Base-by-base conservation (phyloP, 257 asterid species). In the Solanum sejunctum region DNA sequence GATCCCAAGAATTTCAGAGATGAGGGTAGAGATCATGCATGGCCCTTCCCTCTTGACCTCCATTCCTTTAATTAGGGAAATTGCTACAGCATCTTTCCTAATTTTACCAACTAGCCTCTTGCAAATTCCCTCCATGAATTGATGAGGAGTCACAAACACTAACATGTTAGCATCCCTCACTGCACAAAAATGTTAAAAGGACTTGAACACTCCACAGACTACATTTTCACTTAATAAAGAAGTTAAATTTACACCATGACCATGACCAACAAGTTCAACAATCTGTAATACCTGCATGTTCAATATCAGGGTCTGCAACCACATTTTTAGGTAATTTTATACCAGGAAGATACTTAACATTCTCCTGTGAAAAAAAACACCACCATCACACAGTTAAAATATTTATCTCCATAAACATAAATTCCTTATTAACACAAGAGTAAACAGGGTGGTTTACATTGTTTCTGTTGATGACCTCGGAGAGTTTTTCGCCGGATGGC, bases 41-140 rank as follows among this genome's bases (percentile, higher is more conserved):
- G 98, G 98, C 67, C 99, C 99, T 86, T 95, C 99, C 92, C 47
- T 91, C 93, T 93, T 95, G 63, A 95, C 97, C 87, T 95, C 97
- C 99, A 95, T 95, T 72, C 94, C 98, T 89, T 95, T 95, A 39
- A 92, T 92, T 20, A 95, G 89, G 15, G 98, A 95, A 84, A 95
- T 92, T 13, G 98, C 98, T 85, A 91, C 90, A 0, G 93, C 97
- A 67, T 93, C 94, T 56, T 88, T 87, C 83, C 91, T 87, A 67
- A 87, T 88, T 55, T 93, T 95, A 75, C 98, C 98, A 54, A 87
- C 87, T 23, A 95, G 78, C 85, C 88, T 92, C 84, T 82, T 93
- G 89, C 98, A 95, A 77, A 95, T 94, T 8, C 97, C 97, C 88
- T 93, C 97, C 99, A 95, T 92, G 92, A 95, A 95, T 86, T 95